Evolutionary conservation across 192 early-diverging fungal species (phyloP).

Genomic region (Podochytrium sp.): DNA sequence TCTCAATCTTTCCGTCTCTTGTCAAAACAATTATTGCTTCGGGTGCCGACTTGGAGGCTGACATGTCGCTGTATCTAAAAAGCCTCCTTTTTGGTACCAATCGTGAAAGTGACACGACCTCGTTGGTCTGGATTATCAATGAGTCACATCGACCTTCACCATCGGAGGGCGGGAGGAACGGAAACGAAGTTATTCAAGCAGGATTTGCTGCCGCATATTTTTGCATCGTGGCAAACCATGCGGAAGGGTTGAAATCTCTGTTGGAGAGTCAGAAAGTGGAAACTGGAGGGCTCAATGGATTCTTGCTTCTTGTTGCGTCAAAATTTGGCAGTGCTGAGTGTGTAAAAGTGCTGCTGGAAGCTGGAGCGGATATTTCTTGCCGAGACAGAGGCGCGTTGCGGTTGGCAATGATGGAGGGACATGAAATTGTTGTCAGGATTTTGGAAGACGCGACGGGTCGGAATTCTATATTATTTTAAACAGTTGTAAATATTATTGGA

Average conservation of each 20-base stretch:
- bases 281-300: background rate
- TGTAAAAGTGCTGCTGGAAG: background rate
- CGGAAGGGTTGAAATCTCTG: background rate
- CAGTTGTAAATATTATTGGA: too few relatives aligned
- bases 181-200: background rate
- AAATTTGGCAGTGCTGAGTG: background rate
- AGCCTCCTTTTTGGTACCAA: background rate
- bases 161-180: background rate
- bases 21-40: background rate
- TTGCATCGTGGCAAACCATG: background rate
- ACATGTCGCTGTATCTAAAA: conserved; percentile 12
- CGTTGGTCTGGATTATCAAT: conserved; percentile 1
- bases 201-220: conserved; percentile 9
- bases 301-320: background rate
- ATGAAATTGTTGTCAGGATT: too few relatives aligned
- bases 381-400: too few relatives aligned
- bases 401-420: too few relatives aligned
- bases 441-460: too few relatives aligned
- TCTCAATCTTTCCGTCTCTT: background rate
- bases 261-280: background rate
- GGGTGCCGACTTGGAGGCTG: background rate
- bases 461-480: too few relatives aligned
- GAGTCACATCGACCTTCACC: background rate
- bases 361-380: background rate
- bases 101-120: background rate